Conservation (phyloP, 2,329 filamentous ascomycete species). For the Hypoxylon sp. region DNA sequence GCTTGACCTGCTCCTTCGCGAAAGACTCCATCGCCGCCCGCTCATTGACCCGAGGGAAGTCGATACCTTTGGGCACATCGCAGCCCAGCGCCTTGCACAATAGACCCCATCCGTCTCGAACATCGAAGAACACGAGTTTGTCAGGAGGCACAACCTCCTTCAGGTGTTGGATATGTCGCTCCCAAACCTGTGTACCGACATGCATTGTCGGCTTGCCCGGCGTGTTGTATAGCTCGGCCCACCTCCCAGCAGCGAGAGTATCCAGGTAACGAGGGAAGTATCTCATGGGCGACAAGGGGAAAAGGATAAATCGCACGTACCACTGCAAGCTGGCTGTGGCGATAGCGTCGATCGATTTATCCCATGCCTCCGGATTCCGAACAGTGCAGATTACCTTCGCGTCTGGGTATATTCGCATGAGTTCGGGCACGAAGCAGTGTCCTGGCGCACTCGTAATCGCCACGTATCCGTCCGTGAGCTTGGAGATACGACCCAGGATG, state of each 20-base stretch:
- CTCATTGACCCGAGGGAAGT: slow-evolving; percentile 48
- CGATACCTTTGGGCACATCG: slow-evolving; percentile 44
- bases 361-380: slow-evolving; percentile 51
- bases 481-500: slow-evolving; percentile 24
- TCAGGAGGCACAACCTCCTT: slow-evolving; percentile 46
- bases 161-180: slow-evolving; percentile 47
- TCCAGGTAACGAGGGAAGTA: slow-evolving; percentile 43
- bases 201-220: slow-evolving; percentile 25
- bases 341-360: slow-evolving; percentile 45
- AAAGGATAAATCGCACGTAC: slow-evolving; percentile 45
- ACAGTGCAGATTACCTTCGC: slow-evolving; percentile 53
- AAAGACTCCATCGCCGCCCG: slow-evolving; percentile 48
- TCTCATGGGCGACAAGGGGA: slow-evolving; percentile 36
- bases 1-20: slow-evolving; percentile 43
- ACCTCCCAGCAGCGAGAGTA: slow-evolving; percentile 42
- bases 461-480: slow-evolving; percentile 50
- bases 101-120: slow-evolving; percentile 47
- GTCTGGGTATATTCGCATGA: slow-evolving; percentile 51
- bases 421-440: slow-evolving; percentile 49
- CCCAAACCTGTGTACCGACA: slow-evolving; percentile 39
- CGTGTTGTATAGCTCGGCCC: slow-evolving; percentile 45
- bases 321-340: slow-evolving; percentile 43
- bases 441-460: slow-evolving; percentile 51
- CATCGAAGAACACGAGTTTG: slow-evolving; percentile 49
- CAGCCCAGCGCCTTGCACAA: slow-evolving; percentile 45